Conservation (phyloP, 805 yeast species). For the Alloascoidea hylecoeti region DNA sequence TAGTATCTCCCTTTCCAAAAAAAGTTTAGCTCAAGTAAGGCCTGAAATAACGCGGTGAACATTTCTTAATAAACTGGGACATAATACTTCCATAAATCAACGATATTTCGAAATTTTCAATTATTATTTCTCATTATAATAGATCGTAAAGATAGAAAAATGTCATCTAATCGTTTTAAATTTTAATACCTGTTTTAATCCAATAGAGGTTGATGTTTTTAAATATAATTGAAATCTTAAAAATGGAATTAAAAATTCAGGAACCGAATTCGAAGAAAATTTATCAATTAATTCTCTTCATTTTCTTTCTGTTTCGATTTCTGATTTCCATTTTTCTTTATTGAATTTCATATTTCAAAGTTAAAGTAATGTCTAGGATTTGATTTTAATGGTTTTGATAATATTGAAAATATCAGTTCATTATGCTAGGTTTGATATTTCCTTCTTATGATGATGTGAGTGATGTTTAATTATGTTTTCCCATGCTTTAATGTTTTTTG, state of each 20-base stretch:
- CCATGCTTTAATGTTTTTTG: not conserved
- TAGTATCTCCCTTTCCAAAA: constrained; percentile 2
- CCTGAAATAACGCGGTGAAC: constrained; percentile 1
- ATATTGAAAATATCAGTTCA: constrained; percentile 3
- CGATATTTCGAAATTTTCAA: not conserved
- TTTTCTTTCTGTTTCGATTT: constrained; percentile 1
- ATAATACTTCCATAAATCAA: not conserved
- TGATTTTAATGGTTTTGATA: constrained; percentile 1
- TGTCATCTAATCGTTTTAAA: not conserved
- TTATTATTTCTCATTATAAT: not conserved
- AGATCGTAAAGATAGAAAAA: not conserved
- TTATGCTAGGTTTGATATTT: constrained; percentile 1
- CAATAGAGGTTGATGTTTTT: not conserved
- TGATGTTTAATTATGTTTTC: not conserved
- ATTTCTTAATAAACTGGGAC: constrained; percentile 3
- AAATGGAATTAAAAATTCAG: not conserved
- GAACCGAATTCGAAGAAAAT: too few relatives aligned
- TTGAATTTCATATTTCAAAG: not conserved
- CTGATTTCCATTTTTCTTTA: not conserved
- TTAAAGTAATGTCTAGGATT: constrained; percentile 2
- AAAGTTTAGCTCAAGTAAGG: constrained; percentile 4
- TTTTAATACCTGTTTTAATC: not conserved
- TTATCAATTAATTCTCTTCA: constrained; percentile 2
- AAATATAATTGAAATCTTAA: not conserved
- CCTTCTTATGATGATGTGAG: not conserved